phyloP scores from a whole-genome alignment of 495 filamentous ascomycete species.

The Tuber aestivum region DNA sequence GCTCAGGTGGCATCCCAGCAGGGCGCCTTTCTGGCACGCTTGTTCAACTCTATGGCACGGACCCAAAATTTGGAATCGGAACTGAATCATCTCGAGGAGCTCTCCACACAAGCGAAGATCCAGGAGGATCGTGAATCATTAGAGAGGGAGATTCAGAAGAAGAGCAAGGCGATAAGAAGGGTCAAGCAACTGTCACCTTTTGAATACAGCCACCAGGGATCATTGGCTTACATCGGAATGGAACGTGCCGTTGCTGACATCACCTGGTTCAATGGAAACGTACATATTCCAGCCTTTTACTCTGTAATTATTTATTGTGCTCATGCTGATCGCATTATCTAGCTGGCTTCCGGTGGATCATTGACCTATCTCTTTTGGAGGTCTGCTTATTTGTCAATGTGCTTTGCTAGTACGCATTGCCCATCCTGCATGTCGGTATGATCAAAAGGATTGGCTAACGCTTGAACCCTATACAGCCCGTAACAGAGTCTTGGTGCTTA shows the following conservation, averaged over 20 bases:
- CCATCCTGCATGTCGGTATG: background rate
- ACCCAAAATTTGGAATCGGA: constrained; percentile 71
- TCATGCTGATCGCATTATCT: constrained; percentile 8
- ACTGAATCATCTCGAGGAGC: constrained; percentile 56
- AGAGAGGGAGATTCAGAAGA: constrained; percentile 71
- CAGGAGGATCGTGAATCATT: constrained; percentile 49
- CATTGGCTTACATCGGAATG: constrained; percentile 93
- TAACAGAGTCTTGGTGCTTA: constrained; percentile 83
- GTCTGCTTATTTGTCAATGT: constrained; percentile 97
- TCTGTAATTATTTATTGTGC: constrained; percentile 72
- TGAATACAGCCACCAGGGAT: constrained; percentile 95
- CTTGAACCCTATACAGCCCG: constrained; percentile 46
- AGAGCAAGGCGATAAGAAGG: constrained; percentile 76
- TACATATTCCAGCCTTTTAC: constrained; percentile 52
- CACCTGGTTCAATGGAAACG: constrained; percentile 93
- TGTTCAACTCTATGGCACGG: constrained; percentile 98
- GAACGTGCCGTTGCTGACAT: constrained; percentile 97
- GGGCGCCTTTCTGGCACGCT: constrained; percentile 85
- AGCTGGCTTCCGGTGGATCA: constrained; percentile 35
- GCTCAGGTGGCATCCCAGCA: constrained; percentile 96
- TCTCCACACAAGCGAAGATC: constrained; percentile 51
- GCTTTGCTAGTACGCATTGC: constrained; percentile 72
- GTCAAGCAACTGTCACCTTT: constrained; percentile 94
- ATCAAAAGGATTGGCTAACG: constrained; percentile 3
- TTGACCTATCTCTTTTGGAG: constrained; percentile 79